A percentile compares a stretch with the other conserved stretches of the same genome.
Evolutionary conservation across 176 grass and related monocot genomes (phyloP).

Genomic region (Avena atlantica): DNA sequence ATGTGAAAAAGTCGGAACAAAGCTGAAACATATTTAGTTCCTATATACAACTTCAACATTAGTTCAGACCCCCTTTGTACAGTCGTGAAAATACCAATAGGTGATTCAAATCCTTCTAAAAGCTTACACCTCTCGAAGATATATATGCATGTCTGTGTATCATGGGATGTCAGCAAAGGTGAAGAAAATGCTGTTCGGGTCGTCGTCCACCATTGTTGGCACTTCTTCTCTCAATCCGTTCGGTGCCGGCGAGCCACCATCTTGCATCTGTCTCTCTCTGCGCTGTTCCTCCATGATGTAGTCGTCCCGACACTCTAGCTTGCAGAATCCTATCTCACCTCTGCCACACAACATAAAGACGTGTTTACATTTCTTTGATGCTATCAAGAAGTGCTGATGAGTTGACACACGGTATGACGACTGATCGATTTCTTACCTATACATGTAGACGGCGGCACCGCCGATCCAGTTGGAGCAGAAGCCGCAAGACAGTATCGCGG

Average conservation of each 20-base stretch:
- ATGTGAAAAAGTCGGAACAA: too few relatives aligned
- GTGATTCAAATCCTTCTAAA: neutral
- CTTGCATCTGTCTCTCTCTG: conserved; percentile 25
- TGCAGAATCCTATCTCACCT: conserved; percentile 67
- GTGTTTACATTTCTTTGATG: neutral
- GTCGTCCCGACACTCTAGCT: conserved; percentile 42
- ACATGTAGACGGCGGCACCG: conserved; percentile 56
- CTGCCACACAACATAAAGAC: conserved; percentile 26
- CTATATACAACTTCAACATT: too few relatives aligned
- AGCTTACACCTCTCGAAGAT: neutral
- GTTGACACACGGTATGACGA: neutral
- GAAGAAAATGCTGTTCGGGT: conserved; percentile 52
- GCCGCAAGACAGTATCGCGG: conserved; percentile 40
- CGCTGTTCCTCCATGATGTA: conserved; percentile 47
- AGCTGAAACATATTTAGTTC: too few relatives aligned
- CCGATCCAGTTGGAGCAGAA: conserved; percentile 45
- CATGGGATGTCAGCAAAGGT: neutral
- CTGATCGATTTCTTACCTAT: conserved; percentile 44
- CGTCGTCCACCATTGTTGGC: neutral
- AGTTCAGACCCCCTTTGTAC: neutral
- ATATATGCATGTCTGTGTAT: neutral
- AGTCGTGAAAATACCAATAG: neutral
- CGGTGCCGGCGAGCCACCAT: neutral
- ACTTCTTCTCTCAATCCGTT: neutral
- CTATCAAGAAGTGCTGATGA: neutral